Evolutionary conservation across 176 grass and related monocot genomes (phyloP), one percentile per base, ranked within the genome.

Genomic region (Bonia amplexicaulis): DNA sequence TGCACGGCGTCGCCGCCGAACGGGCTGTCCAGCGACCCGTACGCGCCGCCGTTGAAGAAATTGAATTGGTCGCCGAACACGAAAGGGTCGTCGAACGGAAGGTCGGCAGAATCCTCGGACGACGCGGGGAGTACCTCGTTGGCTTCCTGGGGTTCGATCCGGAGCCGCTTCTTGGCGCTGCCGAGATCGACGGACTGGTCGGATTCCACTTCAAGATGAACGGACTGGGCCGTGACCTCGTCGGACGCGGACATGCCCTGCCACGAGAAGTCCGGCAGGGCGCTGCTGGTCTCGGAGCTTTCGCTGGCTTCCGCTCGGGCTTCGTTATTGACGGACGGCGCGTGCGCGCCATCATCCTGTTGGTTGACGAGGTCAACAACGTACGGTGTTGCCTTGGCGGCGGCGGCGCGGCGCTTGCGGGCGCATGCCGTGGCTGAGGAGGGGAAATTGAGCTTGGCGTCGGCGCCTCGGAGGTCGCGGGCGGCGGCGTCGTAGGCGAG

Each of bases 381-480:
- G 69, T 1, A 46, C 0, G 48, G 37, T 1, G 25, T 20, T 23
- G 25, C 7, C 5, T 22, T 29, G 9, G 40, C 9, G 11, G 41
- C 6, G 29, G 47, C 13, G 19, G 22, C 7, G 22, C 61, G 31
- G 82, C 69, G n/a, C 59, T 57, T 89, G 80, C 40, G 51, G n/a
- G 22, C 0, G 52, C 37, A 19, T 2, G 82, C 4, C 20, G 16
- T 0, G 29, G 78, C 1, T 11, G 54, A 23, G 22, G 33, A 35
- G 10, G 92, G 83, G 86, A 97, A 94, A 75, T 97, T 97, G 49
- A 97, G 80, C 77, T 87, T 94, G 67, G 88, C 80, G 40, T 9
- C 49, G 76, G 80, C 73, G 27, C 94, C 94, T 1, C 90, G 81
- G 79, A 94, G 71, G 39, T 66, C 65, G 12, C 92, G 87, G n/a